Evolutionary conservation across 1,139 yeast genomes (phyloP).

Genomic region (Trichomonascaceae sp.): DNA sequence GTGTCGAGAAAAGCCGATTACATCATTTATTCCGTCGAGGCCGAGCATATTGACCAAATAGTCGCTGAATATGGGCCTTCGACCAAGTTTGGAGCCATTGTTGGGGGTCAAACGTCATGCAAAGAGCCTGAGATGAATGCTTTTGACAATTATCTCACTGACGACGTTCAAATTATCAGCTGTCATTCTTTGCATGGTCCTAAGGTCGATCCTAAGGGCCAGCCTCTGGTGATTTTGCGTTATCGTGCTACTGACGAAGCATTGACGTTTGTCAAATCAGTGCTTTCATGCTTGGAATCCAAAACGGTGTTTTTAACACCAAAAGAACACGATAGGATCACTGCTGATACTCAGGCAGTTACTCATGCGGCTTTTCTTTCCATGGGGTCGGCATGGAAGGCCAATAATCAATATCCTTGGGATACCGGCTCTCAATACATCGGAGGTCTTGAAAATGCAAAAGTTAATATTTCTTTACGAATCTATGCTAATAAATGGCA

Average conservation of each 20-base stretch:
- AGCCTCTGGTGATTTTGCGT: constrained; percentile 79
- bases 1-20: constrained; percentile 80
- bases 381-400: constrained; percentile 97
- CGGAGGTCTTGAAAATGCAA: constrained; percentile 95
- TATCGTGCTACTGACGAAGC: constrained; percentile 61
- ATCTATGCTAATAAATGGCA: constrained; percentile 95
- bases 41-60: constrained; percentile 62
- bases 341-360: constrained; percentile 98
- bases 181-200: constrained; percentile 96
- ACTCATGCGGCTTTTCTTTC: constrained; percentile 96
- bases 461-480: constrained; percentile 83
- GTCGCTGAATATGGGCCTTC: constrained; percentile 78
- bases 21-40: constrained; percentile 80
- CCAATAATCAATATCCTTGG: constrained; percentile 86
- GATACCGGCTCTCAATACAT: constrained; percentile 67
- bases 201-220: constrained; percentile 79
- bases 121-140: constrained; percentile 87
- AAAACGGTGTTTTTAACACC: constrained; percentile 75
- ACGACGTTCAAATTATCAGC: constrained; percentile 74
- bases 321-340: constrained; percentile 82
- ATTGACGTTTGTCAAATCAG: constrained; percentile 52
- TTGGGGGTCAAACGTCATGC: constrained; percentile 98
- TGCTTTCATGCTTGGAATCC: constrained; percentile 70
- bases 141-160: constrained; percentile 67
- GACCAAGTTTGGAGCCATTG: constrained; percentile 79